phyloP scores from a whole-genome alignment of 2,329 filamentous ascomycete species.

The Aspergillus latus region DNA sequence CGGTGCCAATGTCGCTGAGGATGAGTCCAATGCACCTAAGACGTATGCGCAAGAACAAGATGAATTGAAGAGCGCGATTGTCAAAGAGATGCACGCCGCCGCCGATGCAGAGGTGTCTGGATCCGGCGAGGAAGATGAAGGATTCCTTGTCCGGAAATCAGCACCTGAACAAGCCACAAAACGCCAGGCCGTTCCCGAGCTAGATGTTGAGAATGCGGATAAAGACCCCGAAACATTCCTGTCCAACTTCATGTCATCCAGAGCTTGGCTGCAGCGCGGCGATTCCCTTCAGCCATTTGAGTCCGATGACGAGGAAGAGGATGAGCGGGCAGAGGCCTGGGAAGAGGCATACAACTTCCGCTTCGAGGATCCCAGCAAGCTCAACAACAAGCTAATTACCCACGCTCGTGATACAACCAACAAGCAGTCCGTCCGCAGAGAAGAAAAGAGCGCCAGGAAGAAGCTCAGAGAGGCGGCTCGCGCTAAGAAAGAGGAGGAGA shows the following conservation, averaged over 20 bases:
- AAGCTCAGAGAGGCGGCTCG: slow-evolving; percentile 76
- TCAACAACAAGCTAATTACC: slow-evolving; percentile 82
- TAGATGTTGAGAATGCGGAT: slow-evolving; percentile 73
- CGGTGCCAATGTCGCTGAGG: slow-evolving; percentile 62
- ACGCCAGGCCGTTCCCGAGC: slow-evolving; percentile 51
- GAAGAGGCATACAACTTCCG: slow-evolving; percentile 94
- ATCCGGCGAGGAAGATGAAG: slow-evolving; percentile 60
- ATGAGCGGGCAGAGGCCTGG: slow-evolving; percentile 76
- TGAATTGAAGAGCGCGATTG: slow-evolving; percentile 71
- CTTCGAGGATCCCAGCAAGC: slow-evolving; percentile 86
- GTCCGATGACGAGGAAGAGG: slow-evolving; percentile 81
- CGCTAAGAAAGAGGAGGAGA: slow-evolving; percentile 74
- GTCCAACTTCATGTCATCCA: slow-evolving; percentile 91
- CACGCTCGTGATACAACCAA: slow-evolving; percentile 85
- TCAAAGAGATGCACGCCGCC: slow-evolving; percentile 75
- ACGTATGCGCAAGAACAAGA: slow-evolving; percentile 91
- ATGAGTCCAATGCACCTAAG: slow-evolving; percentile 50
- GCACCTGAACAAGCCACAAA: slow-evolving; percentile 37
- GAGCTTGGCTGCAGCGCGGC: slow-evolving; percentile 78
- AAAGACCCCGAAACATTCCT: slow-evolving; percentile 88
- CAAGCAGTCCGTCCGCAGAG: slow-evolving; percentile 79
- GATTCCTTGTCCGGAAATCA: slow-evolving; percentile 73
- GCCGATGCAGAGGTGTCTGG: slow-evolving; percentile 41
- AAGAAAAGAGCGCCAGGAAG: slow-evolving; percentile 74
- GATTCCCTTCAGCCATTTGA: slow-evolving; percentile 77